Conservation (phyloP, 2,329 filamentous ascomycete genomes). For the Aspergillus sp. region DNA sequence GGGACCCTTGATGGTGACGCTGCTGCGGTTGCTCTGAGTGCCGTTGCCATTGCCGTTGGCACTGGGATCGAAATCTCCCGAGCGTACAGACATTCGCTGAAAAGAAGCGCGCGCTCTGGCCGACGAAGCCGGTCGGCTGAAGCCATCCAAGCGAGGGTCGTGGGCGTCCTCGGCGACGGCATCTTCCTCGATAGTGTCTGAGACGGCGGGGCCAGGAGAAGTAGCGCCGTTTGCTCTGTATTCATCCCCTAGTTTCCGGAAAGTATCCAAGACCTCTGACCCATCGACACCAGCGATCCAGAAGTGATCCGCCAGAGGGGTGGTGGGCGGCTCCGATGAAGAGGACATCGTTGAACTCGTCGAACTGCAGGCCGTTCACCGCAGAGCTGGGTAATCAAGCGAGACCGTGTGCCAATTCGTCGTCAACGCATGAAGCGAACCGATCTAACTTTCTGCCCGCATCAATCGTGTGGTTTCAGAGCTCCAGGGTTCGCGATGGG, state of each 20-base stretch:
- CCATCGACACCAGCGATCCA: conserved; percentile 49
- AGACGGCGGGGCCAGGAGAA: conserved; percentile 31
- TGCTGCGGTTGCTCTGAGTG: conserved; percentile 50
- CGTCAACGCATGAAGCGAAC: conserved; percentile 3
- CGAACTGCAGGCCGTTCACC: conserved; percentile 8
- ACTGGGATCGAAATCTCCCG: conserved; percentile 38
- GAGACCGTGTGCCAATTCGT: neutral
- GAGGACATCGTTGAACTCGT: conserved; percentile 26
- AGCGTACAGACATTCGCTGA: conserved; percentile 39
- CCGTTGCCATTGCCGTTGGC: conserved; percentile 38
- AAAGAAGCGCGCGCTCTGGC: conserved; percentile 28
- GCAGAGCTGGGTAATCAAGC: conserved; percentile 12
- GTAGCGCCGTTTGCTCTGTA: conserved; percentile 29
- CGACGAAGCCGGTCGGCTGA: conserved; percentile 33
- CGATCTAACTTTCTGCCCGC: conserved; percentile 4
- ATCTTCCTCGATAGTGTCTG: conserved; percentile 55
- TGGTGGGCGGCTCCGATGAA: conserved; percentile 35
- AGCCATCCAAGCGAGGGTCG: conserved; percentile 16
- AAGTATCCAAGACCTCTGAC: conserved; percentile 37
- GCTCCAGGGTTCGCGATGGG: conserved; percentile 8
- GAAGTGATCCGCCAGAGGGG: conserved; percentile 57
- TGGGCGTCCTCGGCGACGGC: conserved; percentile 46
- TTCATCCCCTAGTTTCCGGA: conserved; percentile 33
- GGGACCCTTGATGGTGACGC: conserved; percentile 48
- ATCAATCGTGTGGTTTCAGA: conserved; percentile 9